Conservation (phyloP, 116 monocot species). For the Zostera marina region DNA sequence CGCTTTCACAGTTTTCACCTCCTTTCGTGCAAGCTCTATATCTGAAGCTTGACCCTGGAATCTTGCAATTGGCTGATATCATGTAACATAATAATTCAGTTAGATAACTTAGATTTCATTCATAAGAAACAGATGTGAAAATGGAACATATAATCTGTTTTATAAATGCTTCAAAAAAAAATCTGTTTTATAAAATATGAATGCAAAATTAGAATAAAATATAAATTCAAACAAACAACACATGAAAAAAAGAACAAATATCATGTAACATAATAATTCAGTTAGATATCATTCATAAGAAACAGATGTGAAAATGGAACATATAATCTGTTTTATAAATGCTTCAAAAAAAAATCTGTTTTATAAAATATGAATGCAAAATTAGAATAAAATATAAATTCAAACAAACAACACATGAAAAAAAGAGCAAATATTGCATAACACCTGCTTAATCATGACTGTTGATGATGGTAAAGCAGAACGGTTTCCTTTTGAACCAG, state of each 20-base stretch:
- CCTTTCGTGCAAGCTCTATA: constrained; percentile 74
- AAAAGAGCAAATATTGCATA: background rate
- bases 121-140: background rate
- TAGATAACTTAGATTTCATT: background rate
- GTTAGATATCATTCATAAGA: background rate
- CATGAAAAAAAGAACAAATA: no score
- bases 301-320: constrained; percentile 1
- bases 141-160: background rate
- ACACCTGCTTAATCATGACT: constrained; percentile 93
- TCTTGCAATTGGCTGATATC: constrained; percentile 68
- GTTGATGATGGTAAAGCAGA: constrained; percentile 89
- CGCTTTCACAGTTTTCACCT: constrained; percentile 77
- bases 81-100: background rate
- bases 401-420: background rate
- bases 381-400: background rate
- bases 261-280: background rate
- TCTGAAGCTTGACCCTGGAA: constrained; percentile 89
- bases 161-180: background rate
- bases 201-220: background rate
- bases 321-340: background rate
- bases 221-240: background rate
- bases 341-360: background rate
- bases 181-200: background rate
- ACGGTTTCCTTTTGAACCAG: constrained; percentile 89
- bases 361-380: background rate